These are phyloP conservation scores for Protomyces arabidopsidicola DNA, from an alignment of 1,139 yeast species.

Conservation along the genomic window DNA sequence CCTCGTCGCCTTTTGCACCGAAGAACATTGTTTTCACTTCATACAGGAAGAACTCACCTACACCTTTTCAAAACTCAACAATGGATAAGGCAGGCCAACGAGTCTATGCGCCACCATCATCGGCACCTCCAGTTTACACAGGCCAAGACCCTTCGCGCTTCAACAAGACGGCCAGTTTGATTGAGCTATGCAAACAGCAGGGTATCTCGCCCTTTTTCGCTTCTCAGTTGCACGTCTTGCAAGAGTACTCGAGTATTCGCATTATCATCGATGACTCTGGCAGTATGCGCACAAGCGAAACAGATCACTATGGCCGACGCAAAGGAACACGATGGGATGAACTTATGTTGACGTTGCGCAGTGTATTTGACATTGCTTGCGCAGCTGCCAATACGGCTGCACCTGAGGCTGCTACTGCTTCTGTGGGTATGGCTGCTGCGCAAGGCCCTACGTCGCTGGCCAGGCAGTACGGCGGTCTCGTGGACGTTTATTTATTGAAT, in stretches of 20 bases:
- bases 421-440: not conserved
- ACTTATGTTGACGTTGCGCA: conserved; percentile 10
- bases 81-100: not conserved
- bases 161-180: conserved; percentile 15
- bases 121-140: conserved; percentile 14
- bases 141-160: conserved; percentile 17
- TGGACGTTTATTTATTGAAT: conserved; percentile 20
- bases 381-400: conserved; percentile 4
- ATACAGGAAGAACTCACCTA: no score
- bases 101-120: not conserved
- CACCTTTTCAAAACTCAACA: no score
- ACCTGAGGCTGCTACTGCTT: not conserved
- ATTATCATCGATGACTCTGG: conserved; percentile 23
- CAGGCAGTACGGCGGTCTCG: not conserved
- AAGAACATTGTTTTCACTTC: no score
- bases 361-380: conserved; percentile 22
- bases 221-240: conserved; percentile 19
- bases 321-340: conserved; percentile 24
- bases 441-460: conserved; percentile 9
- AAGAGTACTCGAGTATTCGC: conserved; percentile 13
- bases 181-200: conserved; percentile 12
- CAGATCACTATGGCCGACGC: conserved; percentile 10
- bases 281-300: conserved; percentile 24
- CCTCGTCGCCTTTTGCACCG: no score
- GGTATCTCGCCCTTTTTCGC: conserved; percentile 24